These are phyloP conservation scores for Neoboletus magnificus DNA, from an alignment of 768 basidiomycete species.

Conservation along the genomic window DNA sequence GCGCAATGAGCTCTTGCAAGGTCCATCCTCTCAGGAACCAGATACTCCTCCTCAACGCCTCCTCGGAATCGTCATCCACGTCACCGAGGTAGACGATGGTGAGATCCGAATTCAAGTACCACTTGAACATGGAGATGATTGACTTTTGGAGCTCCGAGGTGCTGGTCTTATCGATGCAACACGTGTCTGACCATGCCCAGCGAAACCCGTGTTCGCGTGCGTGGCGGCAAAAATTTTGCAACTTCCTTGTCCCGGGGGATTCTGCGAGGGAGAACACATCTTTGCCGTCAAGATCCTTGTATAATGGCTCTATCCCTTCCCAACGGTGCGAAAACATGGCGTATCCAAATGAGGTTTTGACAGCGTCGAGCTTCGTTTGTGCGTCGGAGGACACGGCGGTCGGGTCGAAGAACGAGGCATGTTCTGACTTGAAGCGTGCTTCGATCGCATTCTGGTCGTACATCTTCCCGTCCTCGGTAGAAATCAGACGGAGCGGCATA, in stretches of 20 bases:
- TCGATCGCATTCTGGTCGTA: slow-evolving; percentile 19
- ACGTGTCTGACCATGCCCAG: slow-evolving; percentile 31
- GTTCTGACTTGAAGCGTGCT: slow-evolving; percentile 13
- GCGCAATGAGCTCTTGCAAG: slow-evolving; percentile 28
- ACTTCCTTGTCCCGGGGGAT: slow-evolving; percentile 10
- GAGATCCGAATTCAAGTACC: slow-evolving; percentile 26
- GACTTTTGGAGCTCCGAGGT: slow-evolving; percentile 29
- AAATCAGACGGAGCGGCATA: slow-evolving; percentile 26
- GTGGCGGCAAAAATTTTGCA: slow-evolving; percentile 17
- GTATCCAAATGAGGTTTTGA: slow-evolving; percentile 17
- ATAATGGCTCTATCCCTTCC: slow-evolving; percentile 15
- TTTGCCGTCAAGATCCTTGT: slow-evolving; percentile 13
- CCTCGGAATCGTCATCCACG: slow-evolving; percentile 10
- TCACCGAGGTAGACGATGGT: slow-evolving; percentile 26
- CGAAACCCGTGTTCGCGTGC: slow-evolving; percentile 19
- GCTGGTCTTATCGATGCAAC: slow-evolving; percentile 29
- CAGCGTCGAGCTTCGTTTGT: slow-evolving; percentile 1
- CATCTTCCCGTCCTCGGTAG: slow-evolving; percentile 23
- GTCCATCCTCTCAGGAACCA: slow-evolving; percentile 31
- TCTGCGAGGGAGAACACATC: slow-evolving; percentile 16
- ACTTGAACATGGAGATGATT: slow-evolving; percentile 30
- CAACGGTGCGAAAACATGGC: slow-evolving; percentile 27
- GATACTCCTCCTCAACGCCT: slow-evolving; percentile 12
- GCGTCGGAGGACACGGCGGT: not conserved
- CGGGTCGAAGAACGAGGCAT: slow-evolving; percentile 9